Evolutionary conservation across 2,329 filamentous ascomycete genomes (phyloP).

Genomic region (Knufia petricola): DNA sequence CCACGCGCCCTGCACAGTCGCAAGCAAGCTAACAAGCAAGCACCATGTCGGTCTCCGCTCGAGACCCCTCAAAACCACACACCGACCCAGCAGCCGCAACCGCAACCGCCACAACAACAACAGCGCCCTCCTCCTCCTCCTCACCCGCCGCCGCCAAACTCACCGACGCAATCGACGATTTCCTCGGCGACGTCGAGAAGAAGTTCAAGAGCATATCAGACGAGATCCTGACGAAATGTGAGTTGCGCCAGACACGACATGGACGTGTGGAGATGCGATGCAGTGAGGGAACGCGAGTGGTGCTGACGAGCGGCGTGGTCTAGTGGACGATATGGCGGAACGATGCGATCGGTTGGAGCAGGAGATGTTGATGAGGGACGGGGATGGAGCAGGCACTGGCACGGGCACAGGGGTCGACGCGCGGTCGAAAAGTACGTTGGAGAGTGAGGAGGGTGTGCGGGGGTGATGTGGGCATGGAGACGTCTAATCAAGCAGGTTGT

Average conservation of each 20-base stretch:
- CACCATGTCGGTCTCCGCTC: slow-evolving; percentile 5
- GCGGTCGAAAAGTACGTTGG: slow-evolving; percentile 5
- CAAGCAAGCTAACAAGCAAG: too few relatives aligned
- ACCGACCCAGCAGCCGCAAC: slow-evolving; percentile 4
- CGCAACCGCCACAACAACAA: slow-evolving; percentile 1
- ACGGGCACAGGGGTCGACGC: slow-evolving; percentile 1
- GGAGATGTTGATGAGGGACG: slow-evolving; percentile 21
- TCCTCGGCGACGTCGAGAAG: slow-evolving; percentile 24
- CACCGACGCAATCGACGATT: slow-evolving; percentile 24
- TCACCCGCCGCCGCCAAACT: slow-evolving; percentile 20
- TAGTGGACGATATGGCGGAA: slow-evolving; percentile 24
- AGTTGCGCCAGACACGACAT: slow-evolving; percentile 4
- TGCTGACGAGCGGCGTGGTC: background rate
- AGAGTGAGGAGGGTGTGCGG: slow-evolving; percentile 5
- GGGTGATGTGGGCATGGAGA: background rate
- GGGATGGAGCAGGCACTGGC: background rate
- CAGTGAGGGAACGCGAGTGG: too few relatives aligned
- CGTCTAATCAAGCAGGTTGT: too few relatives aligned
- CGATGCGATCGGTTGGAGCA: slow-evolving; percentile 24
- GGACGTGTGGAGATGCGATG: background rate
- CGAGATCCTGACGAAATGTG: slow-evolving; percentile 23
- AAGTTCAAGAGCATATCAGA: slow-evolving; percentile 24
- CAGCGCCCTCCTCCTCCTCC: slow-evolving; percentile 7
- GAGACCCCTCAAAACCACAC: background rate
- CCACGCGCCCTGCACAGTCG: too few relatives aligned